Base-by-base conservation (phyloP, 257 asterid species). In the Scutellaria galericulata region DNA sequence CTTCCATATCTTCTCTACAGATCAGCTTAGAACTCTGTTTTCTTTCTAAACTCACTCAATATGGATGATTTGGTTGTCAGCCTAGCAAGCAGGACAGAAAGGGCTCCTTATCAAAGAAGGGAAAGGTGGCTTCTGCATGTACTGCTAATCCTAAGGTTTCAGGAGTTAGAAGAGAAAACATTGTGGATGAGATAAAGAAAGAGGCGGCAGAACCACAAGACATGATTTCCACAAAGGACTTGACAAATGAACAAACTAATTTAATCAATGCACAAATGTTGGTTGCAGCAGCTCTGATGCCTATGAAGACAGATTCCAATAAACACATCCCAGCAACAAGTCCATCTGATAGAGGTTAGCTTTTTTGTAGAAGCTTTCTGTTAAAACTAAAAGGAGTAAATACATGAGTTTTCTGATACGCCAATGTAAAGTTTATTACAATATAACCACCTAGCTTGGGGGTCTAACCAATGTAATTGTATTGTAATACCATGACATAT, bases 41-140 rank as follows among this genome's bases (percentile, higher is more conserved):
- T 10, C 66, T 24, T 41, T 61, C 7, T 27, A 18, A 55, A 61
- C 69, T 55, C 42, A 70, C 67, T 42, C 20, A 52, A 53, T 48
- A 12, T 55, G 41, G 52, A 27, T 48, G 45, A 77, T 73, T 42
- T 69, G 50, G 15, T 68, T 68, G 20, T 73, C 83, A 80, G 86
- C 73, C 79, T 66, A 57, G 57, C 76, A 80, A 75, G 65, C 82
- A 74, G 89, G 84, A 66, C 37, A 74, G 79, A 65, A 85, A 76
- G 71, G 67, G 66, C 61, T 73, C 82, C 52, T 79, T 41, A 46
- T 83, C 71, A 75, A 88, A 83, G 61, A 82, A 70, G 46, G 81
- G 84, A 45, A 93, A 82, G 82, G 80, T 64, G 61, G 77, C 53
- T 39, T 75, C 85, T 78, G 84, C 83, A 71, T 57, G 77, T 72